A percentile compares a stretch with the other conserved stretches of the same genome.
These are phyloP conservation scores for Aspergillus sp. DNA, from an alignment of 2,329 filamentous ascomycete genomes.

Conservation along the genomic window DNA sequence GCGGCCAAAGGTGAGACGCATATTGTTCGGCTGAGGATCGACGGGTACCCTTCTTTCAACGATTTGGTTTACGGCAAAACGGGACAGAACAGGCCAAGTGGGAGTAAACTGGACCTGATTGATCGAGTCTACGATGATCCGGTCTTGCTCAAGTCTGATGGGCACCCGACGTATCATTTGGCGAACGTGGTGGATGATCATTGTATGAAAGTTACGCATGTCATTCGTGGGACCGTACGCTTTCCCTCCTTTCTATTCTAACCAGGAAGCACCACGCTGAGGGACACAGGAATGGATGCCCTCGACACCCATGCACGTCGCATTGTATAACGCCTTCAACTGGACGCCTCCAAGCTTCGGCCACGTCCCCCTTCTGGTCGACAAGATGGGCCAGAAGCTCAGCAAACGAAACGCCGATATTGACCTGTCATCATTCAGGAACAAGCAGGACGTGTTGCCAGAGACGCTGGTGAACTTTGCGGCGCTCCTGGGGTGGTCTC, in stretches of 20 bases:
- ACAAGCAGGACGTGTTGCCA: slow-evolving; percentile 52
- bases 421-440: slow-evolving; percentile 50
- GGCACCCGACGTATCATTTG: slow-evolving; percentile 90
- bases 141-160: slow-evolving; percentile 83
- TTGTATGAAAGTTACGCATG: slow-evolving; percentile 89
- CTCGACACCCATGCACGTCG: slow-evolving; percentile 72
- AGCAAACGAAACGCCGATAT: slow-evolving; percentile 75
- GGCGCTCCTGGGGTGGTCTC: slow-evolving; percentile 75
- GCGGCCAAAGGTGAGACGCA: slow-evolving; percentile 62
- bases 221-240: slow-evolving; percentile 73
- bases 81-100: slow-evolving; percentile 43
- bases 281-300: slow-evolving; percentile 75
- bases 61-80: slow-evolving; percentile 71
- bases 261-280: neutral
- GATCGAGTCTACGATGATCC: slow-evolving; percentile 64
- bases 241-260: neutral
- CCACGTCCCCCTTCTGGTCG: slow-evolving; percentile 69
- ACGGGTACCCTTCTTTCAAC: slow-evolving; percentile 56
- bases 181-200: slow-evolving; percentile 97
- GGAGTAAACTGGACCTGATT: slow-evolving; percentile 36
- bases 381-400: slow-evolving; percentile 62
- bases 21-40: slow-evolving; percentile 66
- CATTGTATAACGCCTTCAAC: slow-evolving; percentile 66
- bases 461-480: slow-evolving; percentile 71
- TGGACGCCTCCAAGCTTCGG: slow-evolving; percentile 68